Evolutionary conservation across 371 early-diverging fungal species (phyloP).

Genomic region (Phascolomyces articulosus): DNA sequence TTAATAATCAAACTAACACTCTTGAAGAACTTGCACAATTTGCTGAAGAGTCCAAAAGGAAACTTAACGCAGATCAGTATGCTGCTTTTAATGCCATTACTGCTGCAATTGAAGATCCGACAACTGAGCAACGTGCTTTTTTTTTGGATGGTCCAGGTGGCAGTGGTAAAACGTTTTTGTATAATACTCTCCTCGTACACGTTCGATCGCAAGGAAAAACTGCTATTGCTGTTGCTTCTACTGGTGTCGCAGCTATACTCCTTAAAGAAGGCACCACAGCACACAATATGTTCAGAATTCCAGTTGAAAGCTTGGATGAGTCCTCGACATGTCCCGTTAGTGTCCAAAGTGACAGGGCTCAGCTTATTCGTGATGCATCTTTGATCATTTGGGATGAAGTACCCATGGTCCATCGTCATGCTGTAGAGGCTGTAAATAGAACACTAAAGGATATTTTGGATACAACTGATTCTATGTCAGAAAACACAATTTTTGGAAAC

Average conservation of each 20-base stretch:
- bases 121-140: constrained; percentile 6
- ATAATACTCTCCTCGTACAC: constrained; percentile 15
- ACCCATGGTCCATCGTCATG: constrained; percentile 8
- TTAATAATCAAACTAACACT: too few species aligned
- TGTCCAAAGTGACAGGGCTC: constrained; percentile 12
- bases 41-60: too few species aligned
- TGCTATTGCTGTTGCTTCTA: constrained; percentile 18
- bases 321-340: constrained; percentile 11
- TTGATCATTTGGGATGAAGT: constrained; percentile 24
- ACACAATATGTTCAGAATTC: background rate
- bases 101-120: background rate
- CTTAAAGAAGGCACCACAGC: constrained; percentile 15
- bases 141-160: constrained; percentile 23
- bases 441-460: constrained; percentile 23
- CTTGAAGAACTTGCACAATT: too few species aligned
- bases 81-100: constrained; percentile 12
- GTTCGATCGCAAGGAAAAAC: constrained; percentile 7
- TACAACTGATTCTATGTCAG: background rate
- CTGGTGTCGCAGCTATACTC: constrained; percentile 11
- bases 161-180: constrained; percentile 22
- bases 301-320: background rate
- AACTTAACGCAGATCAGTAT: constrained; percentile 4
- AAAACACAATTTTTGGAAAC: constrained; percentile 26
- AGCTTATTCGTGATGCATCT: background rate
- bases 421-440: constrained; percentile 27